Percentiles rank a stretch among this genome's conserved stretches.
These are phyloP conservation scores for Acacia pycnantha DNA, from an alignment of 331 rosid genomes.

Conservation along the genomic window DNA sequence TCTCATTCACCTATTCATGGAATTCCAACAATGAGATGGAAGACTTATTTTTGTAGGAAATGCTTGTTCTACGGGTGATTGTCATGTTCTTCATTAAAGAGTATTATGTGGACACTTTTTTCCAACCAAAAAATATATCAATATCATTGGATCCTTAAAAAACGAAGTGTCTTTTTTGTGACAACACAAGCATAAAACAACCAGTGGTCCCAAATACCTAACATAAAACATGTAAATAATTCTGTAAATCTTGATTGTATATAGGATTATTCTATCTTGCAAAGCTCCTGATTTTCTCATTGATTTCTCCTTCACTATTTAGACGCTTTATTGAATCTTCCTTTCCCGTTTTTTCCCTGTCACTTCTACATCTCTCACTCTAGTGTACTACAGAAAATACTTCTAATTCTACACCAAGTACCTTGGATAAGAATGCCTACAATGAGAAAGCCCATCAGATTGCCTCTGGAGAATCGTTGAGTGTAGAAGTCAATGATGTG, in stretches of 20 bases:
- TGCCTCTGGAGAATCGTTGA: slow-evolving; percentile 40
- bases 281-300: not conserved
- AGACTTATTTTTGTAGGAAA: not conserved
- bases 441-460: slow-evolving; percentile 27
- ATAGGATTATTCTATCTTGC: slow-evolving; percentile 10
- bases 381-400: slow-evolving; percentile 48
- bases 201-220: not conserved
- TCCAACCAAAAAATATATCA: not conserved
- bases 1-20: slow-evolving; percentile 6
- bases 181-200: not conserved
- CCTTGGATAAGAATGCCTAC: slow-evolving; percentile 34
- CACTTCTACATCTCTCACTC: slow-evolving; percentile 25
- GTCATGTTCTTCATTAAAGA: not conserved
- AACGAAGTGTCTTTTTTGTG: slow-evolving; percentile 6
- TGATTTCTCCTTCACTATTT: slow-evolving; percentile 12
- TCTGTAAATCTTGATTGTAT: not conserved
- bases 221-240: not conserved
- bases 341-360: not conserved
- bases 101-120: not conserved
- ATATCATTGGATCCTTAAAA: not conserved
- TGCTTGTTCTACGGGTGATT: not conserved
- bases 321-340: slow-evolving; percentile 15
- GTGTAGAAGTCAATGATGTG: slow-evolving; percentile 50
- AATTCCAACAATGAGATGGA: slow-evolving; percentile 13
- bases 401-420: slow-evolving; percentile 40